A percentile compares a stretch with the other conserved stretches of the same genome.
Evolutionary conservation across 306 rosid genomes (phyloP).

Genomic region (Malus sieversii): DNA sequence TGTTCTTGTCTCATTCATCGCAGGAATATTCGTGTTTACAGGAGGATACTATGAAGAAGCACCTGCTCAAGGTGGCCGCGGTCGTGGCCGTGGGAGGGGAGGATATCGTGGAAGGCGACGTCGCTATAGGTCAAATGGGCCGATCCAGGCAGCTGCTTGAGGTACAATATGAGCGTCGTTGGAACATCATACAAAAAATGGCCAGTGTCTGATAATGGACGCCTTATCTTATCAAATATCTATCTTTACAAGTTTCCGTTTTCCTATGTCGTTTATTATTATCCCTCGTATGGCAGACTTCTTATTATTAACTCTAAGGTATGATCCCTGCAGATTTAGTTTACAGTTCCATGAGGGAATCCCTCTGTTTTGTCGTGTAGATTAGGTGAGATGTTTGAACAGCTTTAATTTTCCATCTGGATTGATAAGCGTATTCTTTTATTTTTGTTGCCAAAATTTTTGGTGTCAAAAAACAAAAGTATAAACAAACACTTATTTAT

Average conservation of each 20-base stretch:
- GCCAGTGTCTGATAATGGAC: slow-evolving; percentile 6
- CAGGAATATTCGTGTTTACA: no score
- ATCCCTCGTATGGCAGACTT: neutral
- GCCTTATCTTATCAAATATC: slow-evolving; percentile 19
- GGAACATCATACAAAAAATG: slow-evolving; percentile 13
- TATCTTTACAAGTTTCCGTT: slow-evolving; percentile 7
- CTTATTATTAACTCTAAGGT: slow-evolving; percentile 28
- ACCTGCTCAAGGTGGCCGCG: slow-evolving; percentile 50
- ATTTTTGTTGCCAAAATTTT: slow-evolving; percentile 39
- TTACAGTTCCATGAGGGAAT: slow-evolving; percentile 37
- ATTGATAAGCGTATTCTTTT: slow-evolving; percentile 63
- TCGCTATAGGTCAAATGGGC: slow-evolving; percentile 66
- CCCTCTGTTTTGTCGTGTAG: slow-evolving; percentile 43
- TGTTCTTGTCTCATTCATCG: no score
- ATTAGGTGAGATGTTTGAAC: slow-evolving; percentile 53
- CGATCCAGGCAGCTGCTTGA: slow-evolving; percentile 62
- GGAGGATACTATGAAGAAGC: slow-evolving; percentile 72
- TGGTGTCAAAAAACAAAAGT: neutral
- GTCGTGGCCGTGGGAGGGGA: slow-evolving; percentile 25
- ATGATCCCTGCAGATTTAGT: slow-evolving; percentile 37
- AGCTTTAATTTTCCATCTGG: slow-evolving; percentile 38
- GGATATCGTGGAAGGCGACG: slow-evolving; percentile 76
- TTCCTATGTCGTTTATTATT: neutral
- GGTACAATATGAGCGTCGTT: slow-evolving; percentile 14
- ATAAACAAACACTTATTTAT: no score